Evolutionary conservation across 345 rosid genomes (phyloP).

Genomic region (Brassica nigra): DNA sequence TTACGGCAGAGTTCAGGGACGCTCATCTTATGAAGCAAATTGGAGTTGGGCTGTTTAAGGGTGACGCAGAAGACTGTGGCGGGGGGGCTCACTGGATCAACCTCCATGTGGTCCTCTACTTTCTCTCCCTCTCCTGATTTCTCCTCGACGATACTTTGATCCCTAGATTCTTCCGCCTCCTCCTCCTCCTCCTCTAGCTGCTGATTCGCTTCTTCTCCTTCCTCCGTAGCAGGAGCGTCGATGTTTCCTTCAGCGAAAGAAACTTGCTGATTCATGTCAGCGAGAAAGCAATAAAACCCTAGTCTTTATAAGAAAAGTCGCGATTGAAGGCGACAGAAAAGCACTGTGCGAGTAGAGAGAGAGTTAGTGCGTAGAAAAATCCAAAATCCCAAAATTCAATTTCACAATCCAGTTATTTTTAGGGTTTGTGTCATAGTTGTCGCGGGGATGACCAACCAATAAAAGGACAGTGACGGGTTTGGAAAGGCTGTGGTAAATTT

Average conservation of each 20-base stretch:
- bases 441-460: slow-evolving; percentile 13
- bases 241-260: neutral
- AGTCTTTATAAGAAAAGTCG: slow-evolving; percentile 61
- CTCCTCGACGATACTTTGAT: slow-evolving; percentile 23
- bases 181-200: slow-evolving; percentile 19
- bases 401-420: neutral
- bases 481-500: neutral
- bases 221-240: slow-evolving; percentile 24
- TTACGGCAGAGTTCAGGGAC: slow-evolving; percentile 90
- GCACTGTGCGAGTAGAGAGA: slow-evolving; percentile 54
- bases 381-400: slow-evolving; percentile 10
- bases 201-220: neutral
- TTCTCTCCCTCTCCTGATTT: slow-evolving; percentile 27
- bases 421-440: slow-evolving; percentile 15
- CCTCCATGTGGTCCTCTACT: slow-evolving; percentile 68
- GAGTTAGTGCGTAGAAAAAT: slow-evolving; percentile 29
- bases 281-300: slow-evolving; percentile 46
- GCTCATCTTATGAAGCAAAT: slow-evolving; percentile 84
- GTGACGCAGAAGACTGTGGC: slow-evolving; percentile 87
- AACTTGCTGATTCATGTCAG: slow-evolving; percentile 58
- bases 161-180: slow-evolving; percentile 34
- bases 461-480: neutral
- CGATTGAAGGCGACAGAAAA: slow-evolving; percentile 92
- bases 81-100: slow-evolving; percentile 76
- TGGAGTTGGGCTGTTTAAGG: slow-evolving; percentile 85